Conservation (phyloP, 768 basidiomycete genomes). For the Cyclocybe cylindracea region DNA sequence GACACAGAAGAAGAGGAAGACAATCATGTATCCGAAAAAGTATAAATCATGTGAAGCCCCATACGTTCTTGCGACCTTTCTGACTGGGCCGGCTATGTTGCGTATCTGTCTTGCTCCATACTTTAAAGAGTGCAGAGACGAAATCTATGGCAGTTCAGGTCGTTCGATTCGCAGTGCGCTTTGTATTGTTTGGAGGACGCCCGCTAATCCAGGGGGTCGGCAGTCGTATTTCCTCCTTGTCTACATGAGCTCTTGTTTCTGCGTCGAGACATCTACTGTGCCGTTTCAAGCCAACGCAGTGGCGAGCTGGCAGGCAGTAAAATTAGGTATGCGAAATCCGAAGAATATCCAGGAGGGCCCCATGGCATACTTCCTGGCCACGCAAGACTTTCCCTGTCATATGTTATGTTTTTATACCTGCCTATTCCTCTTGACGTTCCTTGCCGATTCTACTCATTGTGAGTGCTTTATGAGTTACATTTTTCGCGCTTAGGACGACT, state of each 20-base stretch:
- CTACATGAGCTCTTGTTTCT: slow-evolving; percentile 35
- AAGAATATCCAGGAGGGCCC: slow-evolving; percentile 39
- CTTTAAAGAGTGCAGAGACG: neutral
- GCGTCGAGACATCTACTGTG: slow-evolving; percentile 36
- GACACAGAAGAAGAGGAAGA: too few species aligned
- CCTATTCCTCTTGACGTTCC: slow-evolving; percentile 40
- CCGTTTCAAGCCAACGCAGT: slow-evolving; percentile 37
- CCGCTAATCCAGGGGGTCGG: slow-evolving; percentile 16
- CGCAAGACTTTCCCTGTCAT: slow-evolving; percentile 37
- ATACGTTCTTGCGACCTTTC: slow-evolving; percentile 38
- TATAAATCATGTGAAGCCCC: too few species aligned
- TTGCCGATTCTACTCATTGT: slow-evolving; percentile 43
- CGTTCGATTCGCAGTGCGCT: slow-evolving; percentile 30
- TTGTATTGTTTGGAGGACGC: slow-evolving; percentile 33
- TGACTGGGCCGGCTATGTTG: slow-evolving; percentile 40
- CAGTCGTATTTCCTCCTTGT: slow-evolving; percentile 31
- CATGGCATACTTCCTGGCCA: slow-evolving; percentile 42
- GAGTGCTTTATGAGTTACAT: slow-evolving; percentile 7
- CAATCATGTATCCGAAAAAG: too few species aligned
- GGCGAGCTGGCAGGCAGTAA: too few species aligned
- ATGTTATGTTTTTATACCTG: slow-evolving; percentile 40
- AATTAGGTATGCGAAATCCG: slow-evolving; percentile 38
- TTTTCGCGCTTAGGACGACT: neutral
- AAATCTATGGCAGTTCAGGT: slow-evolving; percentile 33
- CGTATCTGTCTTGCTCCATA: neutral